Conservation (phyloP, 352 stramenopile species). For the Pythium biforme region DNA sequence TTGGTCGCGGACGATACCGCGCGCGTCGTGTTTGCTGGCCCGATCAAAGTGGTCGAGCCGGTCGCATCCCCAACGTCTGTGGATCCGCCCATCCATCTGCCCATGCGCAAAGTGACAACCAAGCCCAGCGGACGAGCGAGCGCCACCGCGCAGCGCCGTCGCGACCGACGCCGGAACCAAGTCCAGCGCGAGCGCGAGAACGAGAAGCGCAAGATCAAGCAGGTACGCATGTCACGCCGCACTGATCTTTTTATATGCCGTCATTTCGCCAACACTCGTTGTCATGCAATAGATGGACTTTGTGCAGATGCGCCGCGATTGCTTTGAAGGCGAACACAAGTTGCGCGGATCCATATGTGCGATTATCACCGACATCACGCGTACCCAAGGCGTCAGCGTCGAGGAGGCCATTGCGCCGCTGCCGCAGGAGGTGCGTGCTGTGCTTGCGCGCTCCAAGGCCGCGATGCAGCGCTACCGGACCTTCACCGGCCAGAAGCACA, state of each 20-base stretch:
- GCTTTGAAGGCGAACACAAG: slow-evolving; percentile 9
- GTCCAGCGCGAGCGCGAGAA: slow-evolving; percentile 25
- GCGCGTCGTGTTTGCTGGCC: background rate
- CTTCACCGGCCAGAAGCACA: slow-evolving; percentile 24
- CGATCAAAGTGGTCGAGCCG: slow-evolving; percentile 7
- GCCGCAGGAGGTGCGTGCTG: slow-evolving; percentile 1
- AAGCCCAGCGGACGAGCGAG: background rate
- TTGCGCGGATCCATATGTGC: slow-evolving; percentile 4
- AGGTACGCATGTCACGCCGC: slow-evolving; percentile 19
- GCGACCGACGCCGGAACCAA: slow-evolving; percentile 15
- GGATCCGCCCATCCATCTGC: background rate
- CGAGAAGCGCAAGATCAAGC: slow-evolving; percentile 20
- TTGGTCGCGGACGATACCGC: background rate
- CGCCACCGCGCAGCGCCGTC: background rate
- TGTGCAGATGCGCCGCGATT: slow-evolving; percentile 4
- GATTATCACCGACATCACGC: background rate
- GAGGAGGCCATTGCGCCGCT: slow-evolving; percentile 6
- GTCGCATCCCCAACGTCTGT: background rate
- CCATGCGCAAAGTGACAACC: background rate
- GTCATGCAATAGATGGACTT: slow-evolving; percentile 3
- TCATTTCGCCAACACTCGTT: background rate
- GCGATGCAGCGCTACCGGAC: slow-evolving; percentile 16
- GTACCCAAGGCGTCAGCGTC: background rate
- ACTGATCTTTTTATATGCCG: no score
- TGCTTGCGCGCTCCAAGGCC: slow-evolving; percentile 10